Base-by-base conservation (phyloP, 306 rosid genomes). In the Pueraria montana region DNA sequence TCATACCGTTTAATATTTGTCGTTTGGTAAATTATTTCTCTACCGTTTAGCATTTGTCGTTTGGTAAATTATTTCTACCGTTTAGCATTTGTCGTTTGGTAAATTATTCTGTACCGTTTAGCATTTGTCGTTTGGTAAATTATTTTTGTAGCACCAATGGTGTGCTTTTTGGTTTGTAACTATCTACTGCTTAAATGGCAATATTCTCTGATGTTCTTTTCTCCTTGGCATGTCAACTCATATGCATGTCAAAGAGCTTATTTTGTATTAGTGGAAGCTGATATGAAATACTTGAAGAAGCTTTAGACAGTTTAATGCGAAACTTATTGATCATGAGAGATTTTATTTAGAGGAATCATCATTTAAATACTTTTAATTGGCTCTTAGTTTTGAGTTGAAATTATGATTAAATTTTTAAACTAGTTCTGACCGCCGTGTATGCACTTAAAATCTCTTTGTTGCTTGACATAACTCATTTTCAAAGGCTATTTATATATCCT, bases 101-200 rank as follows among this genome's bases (percentile, higher is more conserved):
- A 63, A 30, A 30, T 63, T 30, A 32, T 30, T 16, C 4, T n/a
- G 3, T 62, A 16, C 43, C 69, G 9, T 27, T 62, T 62, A 62
- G 68, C 21, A 62, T 62, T 8, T 30, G 43, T 63, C 1, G 21
- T 72, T 55, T 30, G 12, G 36, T 64, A 72, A 52, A 64, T 74
- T 74, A 21, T 74, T 81, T 63, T 11, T 43, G 52, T 64, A 18
- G 34, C 53, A 1, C n/a, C 10, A 38, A 58, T 13, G 11, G 55
- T 56, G 46, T 17, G 68, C 46, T 67, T 56, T 56, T 48, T 58
- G 73, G 61, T 50, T 81, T 21, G 46, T 46, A 69, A 76, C 63
- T 56, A 61, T 81, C 64, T 56, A 61, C 67, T 46, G 50, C 78
- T 84, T 66, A 56, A 59, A 67, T 63, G 87, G 32, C 46, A 68